Evolutionary conservation across 2,329 filamentous ascomycete species (phyloP).

Genomic region (Fusarium sp.): DNA sequence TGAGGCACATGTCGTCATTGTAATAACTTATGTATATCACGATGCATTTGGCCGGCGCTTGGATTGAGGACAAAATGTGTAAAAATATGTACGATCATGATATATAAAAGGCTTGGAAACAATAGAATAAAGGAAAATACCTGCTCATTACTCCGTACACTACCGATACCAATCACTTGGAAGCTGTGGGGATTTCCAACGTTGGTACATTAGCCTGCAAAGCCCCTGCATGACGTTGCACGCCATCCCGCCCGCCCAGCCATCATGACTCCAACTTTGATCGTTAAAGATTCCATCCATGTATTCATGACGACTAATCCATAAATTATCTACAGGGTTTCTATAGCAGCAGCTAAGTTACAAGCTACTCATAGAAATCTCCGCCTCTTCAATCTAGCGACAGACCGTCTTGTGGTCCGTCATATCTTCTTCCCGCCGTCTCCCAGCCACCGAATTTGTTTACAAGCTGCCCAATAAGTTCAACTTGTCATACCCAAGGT

Average conservation of each 20-base stretch:
- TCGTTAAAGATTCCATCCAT: background rate
- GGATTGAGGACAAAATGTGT: constrained; percentile 2
- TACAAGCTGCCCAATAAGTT: constrained; percentile 24
- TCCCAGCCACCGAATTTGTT: constrained; percentile 47
- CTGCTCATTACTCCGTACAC: background rate
- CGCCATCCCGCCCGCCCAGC: constrained; percentile 4
- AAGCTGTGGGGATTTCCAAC: constrained; percentile 5
- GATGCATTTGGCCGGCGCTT: constrained; percentile 33
- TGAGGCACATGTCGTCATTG: constrained; percentile 6
- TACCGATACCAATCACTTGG: background rate
- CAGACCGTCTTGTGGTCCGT: constrained; percentile 11
- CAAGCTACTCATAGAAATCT: background rate
- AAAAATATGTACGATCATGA: constrained; percentile 22
- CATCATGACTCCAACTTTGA: constrained; percentile 27
- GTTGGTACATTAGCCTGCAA: constrained; percentile 26
- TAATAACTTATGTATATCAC: constrained; percentile 37
- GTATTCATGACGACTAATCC: background rate
- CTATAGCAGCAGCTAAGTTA: background rate
- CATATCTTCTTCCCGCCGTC: constrained; percentile 15
- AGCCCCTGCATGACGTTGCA: constrained; percentile 30
- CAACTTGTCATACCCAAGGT: constrained; percentile 34
- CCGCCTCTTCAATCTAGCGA: background rate
- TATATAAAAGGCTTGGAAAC: constrained; percentile 24
- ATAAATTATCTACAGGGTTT: background rate
- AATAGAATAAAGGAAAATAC: background rate